Base-by-base conservation (phyloP, 345 rosid genomes). In the Murraya koenigii region DNA sequence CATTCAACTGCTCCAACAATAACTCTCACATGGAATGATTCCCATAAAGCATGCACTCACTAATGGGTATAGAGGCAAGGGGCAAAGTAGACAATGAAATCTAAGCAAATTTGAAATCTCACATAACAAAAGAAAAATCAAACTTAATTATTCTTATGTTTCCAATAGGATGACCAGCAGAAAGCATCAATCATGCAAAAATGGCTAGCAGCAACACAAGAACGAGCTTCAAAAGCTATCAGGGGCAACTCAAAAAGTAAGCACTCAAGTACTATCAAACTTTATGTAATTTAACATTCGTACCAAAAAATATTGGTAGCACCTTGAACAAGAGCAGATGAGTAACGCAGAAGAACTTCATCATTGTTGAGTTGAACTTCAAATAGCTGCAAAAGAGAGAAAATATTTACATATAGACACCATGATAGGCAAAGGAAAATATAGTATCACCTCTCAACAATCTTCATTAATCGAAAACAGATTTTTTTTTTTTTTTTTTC, bases 291-390 rank as follows among this genome's bases (percentile, higher is more conserved):
- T 64, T 26, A 22, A 76, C 69, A 71, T 75, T 49, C 94, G 58
- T 94, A 97, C 99, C 99, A 97, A 86, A 94, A 92, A 73, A 97
- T 96, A 88, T 93, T 92, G 69, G 98, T 90, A 75, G 98, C 98
- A 82, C 99, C 99, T 81, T 94, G 97, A 75, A 89, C 97, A 82
- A 97, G 93, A 66, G 99, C 99, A 75, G 98, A 93, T 44, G 98
- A 97, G 90, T 89, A 97, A 25, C 99, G 97, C 44, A 93, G 78
- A 64, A 93, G 93, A 72, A 89, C 90, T 71, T 89, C 99, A 44
- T 83, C 81, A 79, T 87, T 90, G 65, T 93, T 92, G 59, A 90
- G 85, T 74, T 90, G 88, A 74, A 83, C 98, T 86, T 97, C 97
- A 80, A 97, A 93, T 77, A 93, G 85, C 99, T 97, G 88, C 84